Evolutionary conservation across 2,329 filamentous ascomycete species (phyloP), one percentile per base, ranked within the genome.

Genomic region (Paecilomyces dactylethromorphus): DNA sequence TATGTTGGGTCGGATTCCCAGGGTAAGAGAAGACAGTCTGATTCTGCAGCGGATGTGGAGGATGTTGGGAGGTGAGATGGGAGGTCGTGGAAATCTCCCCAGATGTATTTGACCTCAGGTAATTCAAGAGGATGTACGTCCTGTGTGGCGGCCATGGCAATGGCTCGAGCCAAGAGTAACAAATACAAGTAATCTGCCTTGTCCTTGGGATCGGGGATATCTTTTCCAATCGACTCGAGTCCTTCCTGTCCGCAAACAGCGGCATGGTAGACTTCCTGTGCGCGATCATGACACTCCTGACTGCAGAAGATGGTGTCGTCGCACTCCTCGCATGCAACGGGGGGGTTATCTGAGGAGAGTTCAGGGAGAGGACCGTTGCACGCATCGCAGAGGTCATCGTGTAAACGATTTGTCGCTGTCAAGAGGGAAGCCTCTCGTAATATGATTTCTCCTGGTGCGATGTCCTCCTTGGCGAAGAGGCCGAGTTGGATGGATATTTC

Each of bases 331-430:
- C 84, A 87, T 2, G 76, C 70, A 6, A 81, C 74, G 4, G 78
- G 71, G 1, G 70, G 70, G 1, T 66, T 65, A 3, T 63, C 60
- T 10, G 71, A 66, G 0, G 68, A 74, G 35, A 90, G 76, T 0
- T 82, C 81, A 0, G 89, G 90, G 5, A 95, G 81, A 24, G 85
- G 84, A 7, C 83, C 81, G 66, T 91, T 91, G 73, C 93, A 97
- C 13, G 92, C 92, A 73, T 97, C 93, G 74, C 93, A 97, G 31
- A 93, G 83, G 3, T 89, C 82, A 62, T 96, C 92, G 70, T 95
- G 91, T 12, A 94, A 83, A 31, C 91, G 87, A 70, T 94, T 94
- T 66, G 93, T 94, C 53, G 91, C 92, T 1, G 92, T 96, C 49
- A 99, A 79, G 7, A 96, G 82, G 8, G 92, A 94, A 61, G 88